Evolutionary conservation across 2,329 filamentous ascomycete species (phyloP), one percentile per base, ranked within the genome.

Genomic region (Ceratocystis papillata): DNA sequence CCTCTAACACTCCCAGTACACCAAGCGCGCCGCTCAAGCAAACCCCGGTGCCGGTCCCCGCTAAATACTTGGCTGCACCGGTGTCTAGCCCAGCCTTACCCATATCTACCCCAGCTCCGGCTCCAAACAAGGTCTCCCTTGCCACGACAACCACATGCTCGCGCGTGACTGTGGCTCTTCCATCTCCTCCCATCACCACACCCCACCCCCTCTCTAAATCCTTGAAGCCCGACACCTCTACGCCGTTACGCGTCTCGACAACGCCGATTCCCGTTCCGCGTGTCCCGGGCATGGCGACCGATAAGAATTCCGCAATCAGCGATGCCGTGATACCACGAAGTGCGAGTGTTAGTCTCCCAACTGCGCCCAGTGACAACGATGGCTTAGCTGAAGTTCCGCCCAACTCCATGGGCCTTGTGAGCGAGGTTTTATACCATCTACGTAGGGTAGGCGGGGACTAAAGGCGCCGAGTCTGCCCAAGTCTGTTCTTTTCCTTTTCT

Each of bases 371-470:
- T 59, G 60, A 69, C 59, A 68, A 59, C 46, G 74, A 75, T 45
- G 75, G 74, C 17, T 76, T 79, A 62, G 72, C 76, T 1, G 77
- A 79, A 65, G 76, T 78, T 25, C 76, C 78, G 10, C 70, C 73
- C 62, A 78, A 78, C 69, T 78, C 77, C n/a, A 76, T 77, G 73
- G 74, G 78, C 30, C 75, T 83, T 50, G 76, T 83, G 57, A 79
- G 82, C 71, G 77, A 77, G 68, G 79, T 83, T 76, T 78, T 83
- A 76, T 71, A 72, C 55, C 81, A 82, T 69, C 73, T 83, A 15
- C 77, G 77, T 53, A 75, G 77, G 62, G 77, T 76, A n/a, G 73
- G 72, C 59, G 61, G 30, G 1, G 12, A 30, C 28, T 59, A 30
- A 59, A 17, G 17, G 5, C 25, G 48, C 4, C 22, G 45, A 7